Base-by-base conservation (phyloP, 1,284 basidiomycete genomes). In the Singerocomus rubriflavus region DNA sequence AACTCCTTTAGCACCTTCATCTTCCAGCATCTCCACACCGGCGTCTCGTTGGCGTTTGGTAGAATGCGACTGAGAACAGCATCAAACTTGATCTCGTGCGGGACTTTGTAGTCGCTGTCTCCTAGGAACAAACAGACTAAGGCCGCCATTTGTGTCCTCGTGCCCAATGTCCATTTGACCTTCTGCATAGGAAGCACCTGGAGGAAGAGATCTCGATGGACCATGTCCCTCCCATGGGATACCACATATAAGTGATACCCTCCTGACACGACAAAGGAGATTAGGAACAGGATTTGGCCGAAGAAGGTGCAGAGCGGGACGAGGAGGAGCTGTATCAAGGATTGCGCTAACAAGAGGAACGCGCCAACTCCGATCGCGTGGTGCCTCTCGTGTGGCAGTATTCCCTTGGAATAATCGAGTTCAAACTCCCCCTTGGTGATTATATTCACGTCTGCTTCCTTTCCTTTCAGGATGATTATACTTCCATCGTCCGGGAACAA, bases 71-170 rank as follows among this genome's bases (percentile, higher is more conserved):
- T 43, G 33, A 63, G 30, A 12, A 48, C 30, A 0, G 32, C 46
- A 4, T 44, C 42, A 0, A 51, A 44, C n/a, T 50, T 44, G 2
- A 44, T 44, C 14, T 36, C 50, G 1, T 16, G 21, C n/a, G 52
- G 40, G 4, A 50, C 9, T 35, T 3, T 6, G 26, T 12, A 38
- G 11, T 48, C 17, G 26, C 17, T 32, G 2, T 55, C 45, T 29
- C 48, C 61, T 3, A 67, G 40, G 25, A 47, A 12, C 26, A 65
- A 36, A 30, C 64, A 62, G 33, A 60, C 52, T 9, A 68, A 56
- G 44, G 66, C 65, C 4, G 61, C 54, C 56, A 60, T 66, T 34
- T 66, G 63, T 6, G 65, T 66, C 50, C 65, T 60, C 29, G 66
- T 64, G 5, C 65, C 53, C 6, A 60, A 35, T 3, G 4, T 39